A percentile compares a stretch with the other conserved stretches of the same genome.
Evolutionary conservation across 2,329 filamentous ascomycete species (phyloP).

Genomic region (Talaromyces marneffei): DNA sequence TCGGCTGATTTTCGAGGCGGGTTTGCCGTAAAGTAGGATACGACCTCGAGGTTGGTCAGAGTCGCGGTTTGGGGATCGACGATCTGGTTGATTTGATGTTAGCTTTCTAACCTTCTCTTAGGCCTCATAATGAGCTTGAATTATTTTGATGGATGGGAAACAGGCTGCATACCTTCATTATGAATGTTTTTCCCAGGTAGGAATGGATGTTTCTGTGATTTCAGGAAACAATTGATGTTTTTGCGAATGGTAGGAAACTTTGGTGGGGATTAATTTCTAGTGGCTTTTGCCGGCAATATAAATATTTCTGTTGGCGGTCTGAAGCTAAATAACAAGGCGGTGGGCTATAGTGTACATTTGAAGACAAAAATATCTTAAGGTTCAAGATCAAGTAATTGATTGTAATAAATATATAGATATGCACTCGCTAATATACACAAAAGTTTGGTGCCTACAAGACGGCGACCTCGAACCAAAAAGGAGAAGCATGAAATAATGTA

Average conservation of each 20-base stretch:
- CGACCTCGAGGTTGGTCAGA: conserved; percentile 40
- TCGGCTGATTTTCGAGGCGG: conserved; percentile 38
- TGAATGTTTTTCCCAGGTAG: background rate
- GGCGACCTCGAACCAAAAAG: background rate
- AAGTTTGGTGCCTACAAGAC: background rate
- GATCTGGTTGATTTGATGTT: conserved; percentile 10
- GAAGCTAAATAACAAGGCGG: conserved; percentile 2
- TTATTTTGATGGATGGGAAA: background rate
- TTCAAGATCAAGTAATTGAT: background rate
- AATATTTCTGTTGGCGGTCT: background rate
- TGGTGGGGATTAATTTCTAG: conserved; percentile 1
- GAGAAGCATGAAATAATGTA: background rate
- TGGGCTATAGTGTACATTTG: background rate
- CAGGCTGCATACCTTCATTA: background rate
- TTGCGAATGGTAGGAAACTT: background rate
- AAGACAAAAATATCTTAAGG: background rate
- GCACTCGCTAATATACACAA: background rate
- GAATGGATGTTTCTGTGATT: background rate
- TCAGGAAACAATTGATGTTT: background rate
- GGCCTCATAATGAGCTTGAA: background rate
- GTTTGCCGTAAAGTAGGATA: conserved; percentile 32
- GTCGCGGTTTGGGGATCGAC: conserved; percentile 17
- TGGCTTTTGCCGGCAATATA: conserved; percentile 10
- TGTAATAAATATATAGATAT: background rate
- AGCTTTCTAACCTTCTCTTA: background rate